Evolutionary conservation across 306 rosid species (phyloP), one percentile per base, ranked within the genome.

Genomic region (Inga leiocalycina): DNA sequence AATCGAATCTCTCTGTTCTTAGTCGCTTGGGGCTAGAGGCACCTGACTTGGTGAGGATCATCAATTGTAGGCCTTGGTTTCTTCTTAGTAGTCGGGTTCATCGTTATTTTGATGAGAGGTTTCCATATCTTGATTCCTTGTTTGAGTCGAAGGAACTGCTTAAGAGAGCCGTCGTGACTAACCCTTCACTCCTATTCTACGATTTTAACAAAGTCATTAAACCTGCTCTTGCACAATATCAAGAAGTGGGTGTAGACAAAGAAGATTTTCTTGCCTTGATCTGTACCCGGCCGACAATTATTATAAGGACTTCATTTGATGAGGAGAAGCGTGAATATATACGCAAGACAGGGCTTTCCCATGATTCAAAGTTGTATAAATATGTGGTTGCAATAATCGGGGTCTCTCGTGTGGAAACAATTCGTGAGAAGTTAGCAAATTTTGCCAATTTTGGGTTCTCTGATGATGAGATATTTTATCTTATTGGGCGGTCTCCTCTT

Each of bases 301-400:
- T 94, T 45, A 77, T 89, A 0, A 88, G 98, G 82, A 86, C 92
- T 86, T 90, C 94, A 1, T 94, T 94, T 41, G 41, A 85, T 67
- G 95, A 86, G 43, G 98, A 92, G 81, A 94, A 94, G 92, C 62
- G 89, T 75, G 92, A 89, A 57, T 91, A 79, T 65, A 80, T 94
- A 56, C 78, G 82, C 52, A 94, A 46, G 81, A 88, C 79, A 2
- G 89, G 95, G 82, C 22, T 90, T 75, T 80, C 93, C 27, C 79
- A 71, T 85, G 84, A 84, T 82, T 83, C 90, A 3, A 89, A 78
- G 84, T 64, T 95, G 97, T 91, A 82, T 76, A 95, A 95, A 76
- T 91, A 95, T 68, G 85, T 86, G 46, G 97, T 90, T 64, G 88
- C 97, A 5, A 71, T 95, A 52, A 88, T 95, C 34, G 95, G 97